These are phyloP conservation scores for Puccinia coronata DNA, from an alignment of 1,284 basidiomycete genomes.

Conservation along the genomic window DNA sequence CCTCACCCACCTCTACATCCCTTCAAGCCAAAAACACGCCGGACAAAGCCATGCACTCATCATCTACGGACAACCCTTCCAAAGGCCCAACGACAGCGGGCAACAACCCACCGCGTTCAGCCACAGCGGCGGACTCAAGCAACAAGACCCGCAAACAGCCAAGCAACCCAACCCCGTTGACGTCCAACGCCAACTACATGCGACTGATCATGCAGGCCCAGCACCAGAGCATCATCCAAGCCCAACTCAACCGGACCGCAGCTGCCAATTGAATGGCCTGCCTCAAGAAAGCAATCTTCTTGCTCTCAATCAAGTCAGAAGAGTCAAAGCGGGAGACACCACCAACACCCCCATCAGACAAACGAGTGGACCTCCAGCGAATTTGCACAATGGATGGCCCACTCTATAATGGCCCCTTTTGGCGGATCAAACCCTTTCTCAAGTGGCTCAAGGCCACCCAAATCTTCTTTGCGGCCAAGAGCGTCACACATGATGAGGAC, in stretches of 20 bases:
- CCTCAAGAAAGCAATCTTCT: background rate
- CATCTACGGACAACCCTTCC: too few relatives aligned
- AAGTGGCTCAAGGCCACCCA: background rate
- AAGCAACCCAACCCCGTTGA: too few relatives aligned
- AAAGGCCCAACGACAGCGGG: too few relatives aligned
- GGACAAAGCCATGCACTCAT: too few relatives aligned
- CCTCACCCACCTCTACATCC: too few relatives aligned
- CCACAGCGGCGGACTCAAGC: too few relatives aligned
- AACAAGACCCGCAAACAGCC: too few relatives aligned
- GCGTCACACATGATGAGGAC: background rate
- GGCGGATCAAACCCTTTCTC: background rate
- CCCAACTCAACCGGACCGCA: background rate
- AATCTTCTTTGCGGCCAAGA: background rate
- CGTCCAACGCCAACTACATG: too few relatives aligned
- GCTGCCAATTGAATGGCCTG: background rate
- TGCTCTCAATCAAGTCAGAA: background rate
- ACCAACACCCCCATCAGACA: background rate
- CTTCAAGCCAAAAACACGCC: too few relatives aligned
- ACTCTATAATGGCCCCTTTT: background rate
- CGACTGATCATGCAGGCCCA: too few relatives aligned
- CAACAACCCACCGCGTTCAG: too few relatives aligned
- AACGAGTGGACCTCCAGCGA: background rate
- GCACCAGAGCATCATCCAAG: background rate
- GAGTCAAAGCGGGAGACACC: background rate
- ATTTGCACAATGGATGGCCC: background rate